These are phyloP conservation scores for Senecio squalidus DNA, from an alignment of 140 eudicot species.

Conservation along the genomic window DNA sequence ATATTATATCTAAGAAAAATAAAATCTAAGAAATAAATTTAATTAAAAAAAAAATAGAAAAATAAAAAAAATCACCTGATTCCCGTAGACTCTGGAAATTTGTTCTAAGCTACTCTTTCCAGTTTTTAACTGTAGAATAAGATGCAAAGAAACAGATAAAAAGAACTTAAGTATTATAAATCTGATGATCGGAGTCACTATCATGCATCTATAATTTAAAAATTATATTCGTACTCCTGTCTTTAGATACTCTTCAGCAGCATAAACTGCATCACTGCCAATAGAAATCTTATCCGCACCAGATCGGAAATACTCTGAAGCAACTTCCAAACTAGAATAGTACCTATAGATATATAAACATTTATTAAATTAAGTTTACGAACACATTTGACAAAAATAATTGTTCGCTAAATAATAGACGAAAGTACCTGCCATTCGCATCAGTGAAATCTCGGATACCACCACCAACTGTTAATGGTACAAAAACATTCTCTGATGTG, in stretches of 20 bases:
- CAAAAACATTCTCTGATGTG: constrained; percentile 94
- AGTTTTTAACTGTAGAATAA: constrained; percentile 52
- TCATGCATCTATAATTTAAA: no score
- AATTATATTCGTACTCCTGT: constrained; percentile 57
- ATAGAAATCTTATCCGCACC: constrained; percentile 98
- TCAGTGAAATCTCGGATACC: constrained; percentile 98
- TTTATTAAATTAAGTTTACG: neutral
- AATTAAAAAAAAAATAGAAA: neutral
- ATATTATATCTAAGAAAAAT: neutral
- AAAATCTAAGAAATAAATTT: no score
- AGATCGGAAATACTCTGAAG: constrained; percentile 94
- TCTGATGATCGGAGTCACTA: no score
- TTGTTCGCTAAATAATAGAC: neutral
- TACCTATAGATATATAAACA: constrained; percentile 31
- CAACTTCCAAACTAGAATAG: constrained; percentile 97
- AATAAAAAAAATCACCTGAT: constrained; percentile 50
- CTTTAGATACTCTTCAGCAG: constrained; percentile 85
- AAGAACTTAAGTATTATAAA: no score
- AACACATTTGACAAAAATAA: neutral
- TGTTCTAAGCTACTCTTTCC: constrained; percentile 98
- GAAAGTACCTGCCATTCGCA: constrained; percentile 77
- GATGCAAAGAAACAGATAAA: neutral
- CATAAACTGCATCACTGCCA: constrained; percentile 99
- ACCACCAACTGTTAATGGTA: constrained; percentile 97
- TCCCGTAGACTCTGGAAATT: constrained; percentile 93